These are phyloP conservation scores for Suillus hirtellus DNA, from an alignment of 768 basidiomycete genomes.

Conservation along the genomic window DNA sequence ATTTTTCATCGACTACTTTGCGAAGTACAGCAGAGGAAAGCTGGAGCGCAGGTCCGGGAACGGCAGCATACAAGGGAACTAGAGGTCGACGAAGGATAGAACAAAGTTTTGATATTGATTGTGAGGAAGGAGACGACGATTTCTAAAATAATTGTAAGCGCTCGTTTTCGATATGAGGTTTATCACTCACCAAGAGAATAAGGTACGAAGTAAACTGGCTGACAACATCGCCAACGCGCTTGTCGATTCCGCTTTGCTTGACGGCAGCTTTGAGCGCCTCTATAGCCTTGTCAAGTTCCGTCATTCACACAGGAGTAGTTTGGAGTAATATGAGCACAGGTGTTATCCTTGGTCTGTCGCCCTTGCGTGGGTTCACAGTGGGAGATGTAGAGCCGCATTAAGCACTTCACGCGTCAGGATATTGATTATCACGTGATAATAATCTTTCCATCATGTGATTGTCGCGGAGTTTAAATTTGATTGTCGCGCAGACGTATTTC, in stretches of 20 bases:
- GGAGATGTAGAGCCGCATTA: neutral
- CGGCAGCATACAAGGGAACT: slow-evolving; percentile 43
- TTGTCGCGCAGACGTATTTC: slow-evolving; percentile 17
- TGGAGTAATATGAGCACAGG: neutral
- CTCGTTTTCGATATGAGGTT: neutral
- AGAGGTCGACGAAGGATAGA: slow-evolving; percentile 44
- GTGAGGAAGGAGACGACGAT: slow-evolving; percentile 37
- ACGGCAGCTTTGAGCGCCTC: slow-evolving; percentile 34
- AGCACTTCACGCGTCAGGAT: neutral
- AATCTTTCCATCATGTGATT: slow-evolving; percentile 32
- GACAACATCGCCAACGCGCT: slow-evolving; percentile 35
- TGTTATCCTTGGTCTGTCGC: neutral
- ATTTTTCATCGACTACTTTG: slow-evolving; percentile 39
- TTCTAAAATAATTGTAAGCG: slow-evolving; percentile 32
- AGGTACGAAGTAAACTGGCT: slow-evolving; percentile 43
- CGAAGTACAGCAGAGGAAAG: slow-evolving; percentile 43
- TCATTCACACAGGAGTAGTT: slow-evolving; percentile 6
- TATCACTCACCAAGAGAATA: slow-evolving; percentile 41
- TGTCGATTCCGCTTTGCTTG: slow-evolving; percentile 29
- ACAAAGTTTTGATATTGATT: slow-evolving; percentile 39
- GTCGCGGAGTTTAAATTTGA: slow-evolving; percentile 26
- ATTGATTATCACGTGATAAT: slow-evolving; percentile 23
- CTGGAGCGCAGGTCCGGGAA: slow-evolving; percentile 40
- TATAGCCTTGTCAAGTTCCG: slow-evolving; percentile 31
- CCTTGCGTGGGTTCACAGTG: neutral